Base-by-base conservation (phyloP, 768 basidiomycete genomes). In the Coprinellus micaceus region DNA sequence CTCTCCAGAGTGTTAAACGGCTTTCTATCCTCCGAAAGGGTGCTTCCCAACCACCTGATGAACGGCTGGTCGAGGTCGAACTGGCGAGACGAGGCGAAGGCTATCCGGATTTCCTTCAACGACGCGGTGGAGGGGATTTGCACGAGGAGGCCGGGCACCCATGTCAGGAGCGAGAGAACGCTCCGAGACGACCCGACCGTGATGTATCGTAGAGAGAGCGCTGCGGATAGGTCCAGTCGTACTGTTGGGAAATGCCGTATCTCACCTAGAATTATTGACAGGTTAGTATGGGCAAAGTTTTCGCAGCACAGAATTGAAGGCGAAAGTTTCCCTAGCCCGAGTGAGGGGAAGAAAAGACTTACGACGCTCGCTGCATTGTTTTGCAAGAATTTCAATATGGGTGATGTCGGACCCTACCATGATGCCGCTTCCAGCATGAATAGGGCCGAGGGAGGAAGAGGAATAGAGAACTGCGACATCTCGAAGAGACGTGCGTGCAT, bases 61-160 rank as follows among this genome's bases (percentile, higher is more conserved):
- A 64, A 63, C 9, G 69, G 67, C 4, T 56, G 60, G 45, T 72
- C 69, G 22, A 71, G 65, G 46, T 67, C 64, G 44, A 70, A 68
- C 58, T 71, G 71, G 3, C 64, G 63, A 10, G 71, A 70, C 10
- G 66, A 66, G 10, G 67, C 61, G 39, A 69, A 71, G 6, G 61
- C 62, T 11, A 71, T 61, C 29, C 64, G 62, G 17, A 72, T 63
- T 12, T 63, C 51, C 10, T 39, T 56, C 29, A 71, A 49, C 17
- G 61, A 60, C 5, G 61, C 58, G 37, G 51, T 44, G 13, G 58
- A 44, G 6, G 68, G 52, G 12, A 49, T 30, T 22, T 60, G 57
- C n/a, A 36, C 44, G 13, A 72, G 62, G 29, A 71, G 52, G 13
- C 41, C 24, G 0, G 64, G 67, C 2, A 72, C 54, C 69, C 71